A percentile compares a stretch with the other conserved stretches of the same genome.
These are phyloP conservation scores for Cystobasidiaceae sp. DNA, from an alignment of 1,284 basidiomycete genomes.

Conservation along the genomic window DNA sequence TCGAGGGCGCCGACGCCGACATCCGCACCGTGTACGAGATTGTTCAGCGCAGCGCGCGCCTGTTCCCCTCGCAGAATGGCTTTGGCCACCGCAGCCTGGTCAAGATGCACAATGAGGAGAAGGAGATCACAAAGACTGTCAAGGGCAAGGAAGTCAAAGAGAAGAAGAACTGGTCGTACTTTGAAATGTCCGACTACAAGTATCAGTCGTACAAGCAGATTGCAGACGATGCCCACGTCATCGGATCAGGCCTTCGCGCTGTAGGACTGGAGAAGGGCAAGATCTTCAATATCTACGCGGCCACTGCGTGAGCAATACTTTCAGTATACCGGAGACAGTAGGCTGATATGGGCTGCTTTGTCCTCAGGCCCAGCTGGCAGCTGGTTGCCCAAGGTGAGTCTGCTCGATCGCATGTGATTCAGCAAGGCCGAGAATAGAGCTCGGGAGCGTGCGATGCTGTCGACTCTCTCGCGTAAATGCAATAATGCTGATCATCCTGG, in stretches of 20 bases:
- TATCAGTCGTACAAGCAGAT: constrained; percentile 70
- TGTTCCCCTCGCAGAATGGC: constrained; percentile 65
- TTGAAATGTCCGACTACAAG: constrained; percentile 77
- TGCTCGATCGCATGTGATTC: too few relatives aligned
- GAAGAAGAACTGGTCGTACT: constrained; percentile 94
- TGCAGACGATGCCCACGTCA: constrained; percentile 58
- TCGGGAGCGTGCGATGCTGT: too few relatives aligned
- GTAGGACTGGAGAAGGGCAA: constrained; percentile 65
- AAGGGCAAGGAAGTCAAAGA: constrained; percentile 74
- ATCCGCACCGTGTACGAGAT: constrained; percentile 68
- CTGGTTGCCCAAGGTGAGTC: constrained; percentile 22
- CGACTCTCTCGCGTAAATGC: neutral
- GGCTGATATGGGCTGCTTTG: neutral
- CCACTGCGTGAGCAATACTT: constrained; percentile 62
- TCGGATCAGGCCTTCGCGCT: constrained; percentile 68
- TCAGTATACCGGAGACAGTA: neutral
- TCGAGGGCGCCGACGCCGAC: constrained; percentile 29
- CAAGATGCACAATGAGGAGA: constrained; percentile 74
- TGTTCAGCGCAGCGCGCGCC: constrained; percentile 66
- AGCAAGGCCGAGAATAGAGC: too few relatives aligned
- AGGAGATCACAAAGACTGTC: constrained; percentile 64
- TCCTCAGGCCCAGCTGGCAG: constrained; percentile 50
- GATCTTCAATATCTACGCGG: constrained; percentile 87
- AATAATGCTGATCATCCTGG: neutral
- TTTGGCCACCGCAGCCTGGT: constrained; percentile 76